Conservation (phyloP, 345 rosid species). For the Salix viminalis region DNA sequence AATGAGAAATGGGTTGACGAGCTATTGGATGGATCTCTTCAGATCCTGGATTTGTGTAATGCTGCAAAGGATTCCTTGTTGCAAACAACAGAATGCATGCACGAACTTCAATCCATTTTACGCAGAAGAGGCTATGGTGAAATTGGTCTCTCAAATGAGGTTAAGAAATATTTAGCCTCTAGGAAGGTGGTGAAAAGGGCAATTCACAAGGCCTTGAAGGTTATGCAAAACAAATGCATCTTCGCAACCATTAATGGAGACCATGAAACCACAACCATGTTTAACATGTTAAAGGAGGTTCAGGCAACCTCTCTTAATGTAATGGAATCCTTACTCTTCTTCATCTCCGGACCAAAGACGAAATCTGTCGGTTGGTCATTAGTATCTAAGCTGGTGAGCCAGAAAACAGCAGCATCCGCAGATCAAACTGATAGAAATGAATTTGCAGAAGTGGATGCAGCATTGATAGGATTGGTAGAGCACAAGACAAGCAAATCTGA, state of each 20-base stretch:
- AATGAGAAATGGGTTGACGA: neutral
- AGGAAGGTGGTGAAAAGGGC: constrained; percentile 43
- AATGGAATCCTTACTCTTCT: constrained; percentile 33
- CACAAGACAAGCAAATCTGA: neutral
- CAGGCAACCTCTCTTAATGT: constrained; percentile 22
- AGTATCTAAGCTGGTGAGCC: neutral
- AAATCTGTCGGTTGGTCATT: neutral
- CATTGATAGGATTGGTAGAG: neutral
- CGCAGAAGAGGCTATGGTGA: constrained; percentile 13
- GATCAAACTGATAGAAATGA: neutral
- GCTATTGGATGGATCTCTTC: no score
- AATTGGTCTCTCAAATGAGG: constrained; percentile 9
- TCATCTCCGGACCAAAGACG: neutral
- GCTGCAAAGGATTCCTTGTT: constrained; percentile 21
- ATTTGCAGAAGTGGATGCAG: neutral
- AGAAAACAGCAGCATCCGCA: neutral
- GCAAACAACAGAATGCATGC: constrained; percentile 18
- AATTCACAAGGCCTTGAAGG: constrained; percentile 35
- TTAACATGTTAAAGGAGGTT: constrained; percentile 26
- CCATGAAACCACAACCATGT: constrained; percentile 3
- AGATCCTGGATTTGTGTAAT: neutral
- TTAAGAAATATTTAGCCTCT: constrained; percentile 36
- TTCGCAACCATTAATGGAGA: neutral
- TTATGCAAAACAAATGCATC: constrained; percentile 13
- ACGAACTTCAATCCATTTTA: constrained; percentile 25